A percentile compares a stretch with the other conserved stretches of the same genome.
These are phyloP conservation scores for Quercus phellos DNA, from an alignment of 331 rosid species.

Conservation along the genomic window DNA sequence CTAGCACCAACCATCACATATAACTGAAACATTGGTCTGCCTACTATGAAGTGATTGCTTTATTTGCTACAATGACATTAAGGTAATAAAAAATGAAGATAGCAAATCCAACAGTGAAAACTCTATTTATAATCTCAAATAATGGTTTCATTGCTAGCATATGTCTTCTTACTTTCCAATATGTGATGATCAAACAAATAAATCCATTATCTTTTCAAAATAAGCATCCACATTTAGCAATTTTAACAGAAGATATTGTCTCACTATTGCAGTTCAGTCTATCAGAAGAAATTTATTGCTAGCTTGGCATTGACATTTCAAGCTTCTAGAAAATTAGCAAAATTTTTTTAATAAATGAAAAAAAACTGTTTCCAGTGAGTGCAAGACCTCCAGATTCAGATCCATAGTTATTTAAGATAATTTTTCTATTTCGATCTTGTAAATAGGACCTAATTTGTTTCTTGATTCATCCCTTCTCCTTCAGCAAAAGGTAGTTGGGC, in stretches of 20 bases:
- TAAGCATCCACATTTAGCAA: background rate
- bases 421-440: background rate
- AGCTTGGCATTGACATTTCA: background rate
- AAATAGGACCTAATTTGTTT: background rate
- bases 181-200: background rate
- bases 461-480: background rate
- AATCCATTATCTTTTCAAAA: background rate
- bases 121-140: background rate
- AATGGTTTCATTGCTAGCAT: background rate
- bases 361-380: too few relatives aligned
- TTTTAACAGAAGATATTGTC: background rate
- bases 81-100: background rate
- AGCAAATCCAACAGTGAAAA: background rate
- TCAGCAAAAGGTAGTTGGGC: background rate
- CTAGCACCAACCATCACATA: background rate
- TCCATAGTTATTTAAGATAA: background rate
- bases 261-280: background rate
- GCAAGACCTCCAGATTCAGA: background rate
- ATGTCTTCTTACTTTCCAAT: too few relatives aligned
- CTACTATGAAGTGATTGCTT: background rate
- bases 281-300: background rate
- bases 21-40: background rate
- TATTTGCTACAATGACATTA: background rate
- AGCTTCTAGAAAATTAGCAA: background rate
- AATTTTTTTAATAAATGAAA: background rate